Evolutionary conservation across 257 asterid species (phyloP).

Genomic region (Euphrasia confusa): DNA sequence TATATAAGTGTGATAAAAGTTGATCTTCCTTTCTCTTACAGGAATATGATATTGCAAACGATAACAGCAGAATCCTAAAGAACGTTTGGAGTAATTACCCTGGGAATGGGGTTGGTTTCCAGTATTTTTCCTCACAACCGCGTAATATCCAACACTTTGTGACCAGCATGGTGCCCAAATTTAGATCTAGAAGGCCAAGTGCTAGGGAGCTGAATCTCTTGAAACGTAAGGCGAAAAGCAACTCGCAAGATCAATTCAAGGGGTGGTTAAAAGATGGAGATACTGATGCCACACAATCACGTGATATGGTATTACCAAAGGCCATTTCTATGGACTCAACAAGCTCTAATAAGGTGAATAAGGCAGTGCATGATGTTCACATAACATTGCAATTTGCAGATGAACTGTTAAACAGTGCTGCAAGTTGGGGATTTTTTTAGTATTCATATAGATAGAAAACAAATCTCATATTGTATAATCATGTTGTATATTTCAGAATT

Average conservation of each 20-base stretch:
- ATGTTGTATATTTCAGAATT: background rate
- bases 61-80: constrained; percentile 75
- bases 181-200: constrained; percentile 92
- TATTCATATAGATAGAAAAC: background rate
- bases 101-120: constrained; percentile 64
- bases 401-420: background rate
- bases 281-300: constrained; percentile 59
- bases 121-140: constrained; percentile 62
- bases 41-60: constrained; percentile 90
- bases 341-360: constrained; percentile 65
- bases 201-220: constrained; percentile 94
- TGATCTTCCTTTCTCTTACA: constrained; percentile 33
- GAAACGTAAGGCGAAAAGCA: constrained; percentile 87
- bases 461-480: constrained; percentile 1
- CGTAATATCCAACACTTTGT: constrained; percentile 70
- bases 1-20: constrained; percentile 16
- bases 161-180: constrained; percentile 73
- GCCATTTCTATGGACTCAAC: constrained; percentile 50
- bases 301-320: constrained; percentile 67
- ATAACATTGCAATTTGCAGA: background rate
- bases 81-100: constrained; percentile 60
- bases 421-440: background rate
- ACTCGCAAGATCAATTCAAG: constrained; percentile 80
- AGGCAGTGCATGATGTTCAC: constrained; percentile 7
- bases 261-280: constrained; percentile 83